phyloP scores from a whole-genome alignment of 1,139 yeast species.

The Lodderomyces theae region DNA sequence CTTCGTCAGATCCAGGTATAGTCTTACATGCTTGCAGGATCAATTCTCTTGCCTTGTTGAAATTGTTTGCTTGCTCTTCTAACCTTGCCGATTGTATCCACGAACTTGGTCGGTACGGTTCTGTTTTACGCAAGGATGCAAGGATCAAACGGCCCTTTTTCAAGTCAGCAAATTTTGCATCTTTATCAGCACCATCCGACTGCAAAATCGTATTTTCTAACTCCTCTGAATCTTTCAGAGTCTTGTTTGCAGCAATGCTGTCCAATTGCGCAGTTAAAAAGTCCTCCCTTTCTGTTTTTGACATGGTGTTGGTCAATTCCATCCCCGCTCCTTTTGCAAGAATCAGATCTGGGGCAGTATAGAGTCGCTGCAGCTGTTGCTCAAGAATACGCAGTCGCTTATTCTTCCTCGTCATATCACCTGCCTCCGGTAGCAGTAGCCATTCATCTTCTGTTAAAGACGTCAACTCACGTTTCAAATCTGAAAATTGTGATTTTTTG shows the following conservation, averaged over 20 bases:
- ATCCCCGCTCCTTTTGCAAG: conserved; percentile 22
- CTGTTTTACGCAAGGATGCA: conserved; percentile 64
- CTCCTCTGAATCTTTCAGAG: conserved; percentile 46
- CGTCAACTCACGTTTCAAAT: conserved; percentile 62
- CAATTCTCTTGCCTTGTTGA: conserved; percentile 54
- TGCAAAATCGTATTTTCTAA: conserved; percentile 13
- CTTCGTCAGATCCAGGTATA: conserved; percentile 65
- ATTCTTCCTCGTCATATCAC: conserved; percentile 79
- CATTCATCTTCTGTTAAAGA: conserved; percentile 69
- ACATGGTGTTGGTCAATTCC: conserved; percentile 4
- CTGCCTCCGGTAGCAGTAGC: conserved; percentile 82
- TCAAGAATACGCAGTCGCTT: conserved; percentile 66
- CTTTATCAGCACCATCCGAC: conserved; percentile 11
- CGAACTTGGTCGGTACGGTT: conserved; percentile 71
- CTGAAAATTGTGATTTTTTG: conserved; percentile 23
- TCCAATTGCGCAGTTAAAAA: conserved; percentile 50
- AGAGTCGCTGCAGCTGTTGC: conserved; percentile 65
- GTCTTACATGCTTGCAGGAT: conserved; percentile 71
- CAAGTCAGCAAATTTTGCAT: conserved; percentile 15
- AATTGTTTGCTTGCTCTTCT: conserved; percentile 65
- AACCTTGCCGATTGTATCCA: conserved; percentile 89
- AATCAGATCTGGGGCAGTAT: conserved; percentile 80
- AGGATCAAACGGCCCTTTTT: conserved; percentile 58
- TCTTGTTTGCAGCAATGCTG: conserved; percentile 15
- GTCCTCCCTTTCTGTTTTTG: conserved; percentile 44